phyloP scores from a whole-genome alignment of 139 green algal species.

The Axilococcus clingmanii region DNA sequence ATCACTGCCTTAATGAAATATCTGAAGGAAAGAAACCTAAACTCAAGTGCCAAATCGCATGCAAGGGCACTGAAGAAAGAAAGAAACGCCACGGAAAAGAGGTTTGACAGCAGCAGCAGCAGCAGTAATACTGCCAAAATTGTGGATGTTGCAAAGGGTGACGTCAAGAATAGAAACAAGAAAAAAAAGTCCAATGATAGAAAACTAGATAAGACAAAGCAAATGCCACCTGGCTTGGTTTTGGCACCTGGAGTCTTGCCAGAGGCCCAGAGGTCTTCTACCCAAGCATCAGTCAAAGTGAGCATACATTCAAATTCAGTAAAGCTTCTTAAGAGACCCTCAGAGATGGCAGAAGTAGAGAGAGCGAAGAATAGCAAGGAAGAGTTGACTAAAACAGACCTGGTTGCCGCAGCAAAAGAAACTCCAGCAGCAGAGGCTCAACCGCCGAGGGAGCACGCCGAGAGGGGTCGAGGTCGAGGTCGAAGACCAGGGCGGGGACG shows the following conservation, averaged over 20 bases:
- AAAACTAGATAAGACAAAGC: neutral
- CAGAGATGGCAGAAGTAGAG: neutral
- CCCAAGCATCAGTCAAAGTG: too few relatives aligned
- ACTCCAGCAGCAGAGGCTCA: neutral
- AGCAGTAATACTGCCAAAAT: neutral
- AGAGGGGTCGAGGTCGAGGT: neutral
- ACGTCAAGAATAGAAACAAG: neutral
- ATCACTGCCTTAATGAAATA: constrained; percentile 14
- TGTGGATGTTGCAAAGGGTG: neutral
- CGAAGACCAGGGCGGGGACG: neutral
- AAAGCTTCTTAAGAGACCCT: neutral
- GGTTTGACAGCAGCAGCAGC: neutral
- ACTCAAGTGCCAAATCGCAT: too few relatives aligned
- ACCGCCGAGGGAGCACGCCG: neutral
- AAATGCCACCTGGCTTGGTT: neutral
- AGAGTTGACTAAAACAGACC: too few relatives aligned
- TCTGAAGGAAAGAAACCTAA: constrained; percentile 24
- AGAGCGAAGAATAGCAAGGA: neutral
- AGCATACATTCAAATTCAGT: too few relatives aligned
- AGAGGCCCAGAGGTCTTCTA: too few relatives aligned
- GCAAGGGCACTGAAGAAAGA: neutral
- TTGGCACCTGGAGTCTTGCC: neutral
- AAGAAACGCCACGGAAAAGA: neutral
- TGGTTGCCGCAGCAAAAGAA: too few relatives aligned
- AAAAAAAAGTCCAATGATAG: neutral